A percentile compares a stretch with the other conserved stretches of the same genome.
Conservation (phyloP, 106 monocot genomes). For the Platanthera guangdongensis region DNA sequence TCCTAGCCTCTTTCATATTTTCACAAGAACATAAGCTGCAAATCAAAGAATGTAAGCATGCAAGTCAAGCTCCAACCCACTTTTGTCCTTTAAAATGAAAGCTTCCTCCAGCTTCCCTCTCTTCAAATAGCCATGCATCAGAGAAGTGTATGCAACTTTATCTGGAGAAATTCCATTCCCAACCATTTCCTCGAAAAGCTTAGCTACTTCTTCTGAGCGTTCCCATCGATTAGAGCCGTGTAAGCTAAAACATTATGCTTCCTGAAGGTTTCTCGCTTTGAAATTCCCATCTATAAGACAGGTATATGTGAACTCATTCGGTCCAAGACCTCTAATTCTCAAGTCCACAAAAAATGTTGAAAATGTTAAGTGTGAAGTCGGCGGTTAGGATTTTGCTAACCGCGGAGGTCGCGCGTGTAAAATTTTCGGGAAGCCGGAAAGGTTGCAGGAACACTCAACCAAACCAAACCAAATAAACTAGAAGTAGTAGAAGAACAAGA, state of each 20-base stretch:
- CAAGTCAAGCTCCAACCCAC: conserved; percentile 56
- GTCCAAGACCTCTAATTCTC: no score
- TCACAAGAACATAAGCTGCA: conserved; percentile 65
- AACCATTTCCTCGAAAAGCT: conserved; percentile 68
- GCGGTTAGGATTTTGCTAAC: no score
- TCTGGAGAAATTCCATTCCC: conserved; percentile 50
- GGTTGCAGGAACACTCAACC: no score
- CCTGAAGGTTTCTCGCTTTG: conserved; percentile 44
- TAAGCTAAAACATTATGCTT: conserved; percentile 56
- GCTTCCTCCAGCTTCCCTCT: conserved; percentile 56
- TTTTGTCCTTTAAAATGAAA: conserved; percentile 40
- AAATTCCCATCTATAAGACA: conserved; percentile 67
- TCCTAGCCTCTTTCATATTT: conserved; percentile 54
- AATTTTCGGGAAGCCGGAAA: no score
- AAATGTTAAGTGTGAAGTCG: no score
- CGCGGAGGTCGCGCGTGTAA: no score
- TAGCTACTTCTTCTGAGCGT: conserved; percentile 34
- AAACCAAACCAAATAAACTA: no score
- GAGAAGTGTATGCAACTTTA: conserved; percentile 60
- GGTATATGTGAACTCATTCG: conserved; percentile 5
- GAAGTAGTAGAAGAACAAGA: no score
- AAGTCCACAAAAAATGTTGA: no score
- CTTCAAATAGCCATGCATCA: conserved; percentile 71
- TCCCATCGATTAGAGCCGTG: conserved; percentile 71
- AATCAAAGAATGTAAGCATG: conserved; percentile 57